Evolutionary conservation across 2,329 filamentous ascomycete species (phyloP), one percentile per base, ranked within the genome.

Genomic region (Hypomyces perniciosus): DNA sequence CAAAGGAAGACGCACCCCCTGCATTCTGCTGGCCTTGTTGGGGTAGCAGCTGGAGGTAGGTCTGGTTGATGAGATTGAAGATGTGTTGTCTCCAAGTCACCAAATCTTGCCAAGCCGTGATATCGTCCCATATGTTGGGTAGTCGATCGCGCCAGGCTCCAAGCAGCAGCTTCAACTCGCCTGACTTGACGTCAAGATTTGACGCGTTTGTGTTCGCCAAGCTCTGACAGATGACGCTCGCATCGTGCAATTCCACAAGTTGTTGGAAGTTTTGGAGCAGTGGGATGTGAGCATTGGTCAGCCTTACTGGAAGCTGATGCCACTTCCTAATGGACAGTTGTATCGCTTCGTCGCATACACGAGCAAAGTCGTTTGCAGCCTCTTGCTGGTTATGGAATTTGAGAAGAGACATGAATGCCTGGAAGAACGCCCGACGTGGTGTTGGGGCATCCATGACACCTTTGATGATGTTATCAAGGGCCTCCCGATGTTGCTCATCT

Each of bases 41-140:
- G 2, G 90, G 91, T 37, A 97, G 74, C 42, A 99, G 79, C 48
- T 84, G 81, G 8, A 99, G 80, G 64, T 99, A 99, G 0, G 90
- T 96, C 44, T 82, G 83, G 66, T 99, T 99, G 72, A 99, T 97
- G 27, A 99, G 80, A 51, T 90, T 87, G 74, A 99, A 99, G 54
- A 99, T 96, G 68, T 99, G 93, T 66, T 99, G 95, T 59, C 93
- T 84, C 93, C 93, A 99, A 1, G 93, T 99, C n/a, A 99, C 93
- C 38, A 99, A 76, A 65, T 99, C 95, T 68, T 99, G 93, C 93
- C 93, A 99, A 37, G 93, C 90, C 57, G 95, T 96, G 68, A 99
- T 99, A 67, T 99, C 93, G 66, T 99, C 93, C 93, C 93, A 99
- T 4, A 96, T 87, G 64, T 99, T 99, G 2, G 93, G 93, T 47